phyloP scores from a whole-genome alignment of 345 rosid genomes.

The Erysimum cheiranthoides region DNA sequence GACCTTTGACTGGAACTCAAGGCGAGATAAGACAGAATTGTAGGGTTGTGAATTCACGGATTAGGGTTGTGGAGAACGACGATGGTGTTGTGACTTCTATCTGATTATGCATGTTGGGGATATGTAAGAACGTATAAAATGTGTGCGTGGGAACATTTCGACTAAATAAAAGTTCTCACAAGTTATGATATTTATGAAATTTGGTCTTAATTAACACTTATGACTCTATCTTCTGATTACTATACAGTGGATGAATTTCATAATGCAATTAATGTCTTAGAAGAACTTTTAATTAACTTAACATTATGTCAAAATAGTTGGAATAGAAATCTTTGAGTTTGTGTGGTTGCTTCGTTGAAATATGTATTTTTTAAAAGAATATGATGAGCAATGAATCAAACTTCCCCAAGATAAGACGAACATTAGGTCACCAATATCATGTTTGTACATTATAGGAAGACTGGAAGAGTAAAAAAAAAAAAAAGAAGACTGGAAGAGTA shows the following conservation, averaged over 20 bases:
- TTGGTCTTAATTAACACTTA: neutral
- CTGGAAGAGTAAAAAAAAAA: too few species aligned
- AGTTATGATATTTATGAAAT: neutral
- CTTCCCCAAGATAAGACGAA: too few species aligned
- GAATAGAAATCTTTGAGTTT: too few species aligned
- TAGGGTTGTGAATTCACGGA: slow-evolving; percentile 41
- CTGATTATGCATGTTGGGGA: slow-evolving; percentile 17
- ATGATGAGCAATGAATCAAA: too few species aligned
- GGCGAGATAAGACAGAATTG: slow-evolving; percentile 59
- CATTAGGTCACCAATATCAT: too few species aligned
- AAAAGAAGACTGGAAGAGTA: too few species aligned
- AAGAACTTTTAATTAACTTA: too few species aligned
- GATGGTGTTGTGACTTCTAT: slow-evolving; percentile 40
- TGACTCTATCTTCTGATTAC: neutral
- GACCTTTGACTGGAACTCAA: slow-evolving; percentile 48
- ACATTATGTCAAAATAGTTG: too few species aligned
- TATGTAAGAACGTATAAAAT: slow-evolving; percentile 33
- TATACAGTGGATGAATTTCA: neutral
- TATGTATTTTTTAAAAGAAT: too few species aligned
- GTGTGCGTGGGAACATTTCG: slow-evolving; percentile 20
- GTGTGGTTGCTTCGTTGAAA: too few species aligned
- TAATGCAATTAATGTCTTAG: too few species aligned
- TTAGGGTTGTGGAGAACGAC: slow-evolving; percentile 22
- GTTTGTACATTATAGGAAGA: too few species aligned
- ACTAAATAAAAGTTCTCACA: slow-evolving; percentile 33